Evolutionary conservation across 2,329 filamentous ascomycete species (phyloP).

Genomic region (Aspergillus amoenus): DNA sequence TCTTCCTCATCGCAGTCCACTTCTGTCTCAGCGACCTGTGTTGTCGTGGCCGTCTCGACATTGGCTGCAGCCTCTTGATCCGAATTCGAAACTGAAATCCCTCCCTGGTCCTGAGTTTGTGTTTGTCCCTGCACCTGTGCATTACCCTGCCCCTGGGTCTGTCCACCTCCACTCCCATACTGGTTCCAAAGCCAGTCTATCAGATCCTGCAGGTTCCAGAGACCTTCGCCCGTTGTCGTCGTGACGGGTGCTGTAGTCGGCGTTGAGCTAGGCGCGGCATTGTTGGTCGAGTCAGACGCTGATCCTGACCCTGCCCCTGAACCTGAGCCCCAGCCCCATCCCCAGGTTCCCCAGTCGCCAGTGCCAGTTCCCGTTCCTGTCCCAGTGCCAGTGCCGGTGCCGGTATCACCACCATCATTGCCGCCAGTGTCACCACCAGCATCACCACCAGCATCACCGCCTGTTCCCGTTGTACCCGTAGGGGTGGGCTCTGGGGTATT

Average conservation of each 20-base stretch:
- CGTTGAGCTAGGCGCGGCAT: too few relatives aligned
- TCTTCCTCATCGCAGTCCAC: background rate
- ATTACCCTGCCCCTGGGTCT: background rate
- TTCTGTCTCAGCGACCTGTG: background rate
- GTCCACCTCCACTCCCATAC: background rate
- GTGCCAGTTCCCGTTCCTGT: background rate
- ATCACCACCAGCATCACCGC: background rate
- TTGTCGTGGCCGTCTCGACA: background rate
- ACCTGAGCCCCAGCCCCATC: background rate
- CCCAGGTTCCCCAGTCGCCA: background rate
- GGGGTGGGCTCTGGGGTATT: background rate
- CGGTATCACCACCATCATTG: too few relatives aligned
- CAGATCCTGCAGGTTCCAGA: constrained; percentile 5
- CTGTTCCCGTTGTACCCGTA: background rate
- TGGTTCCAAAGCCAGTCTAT: constrained; percentile 3
- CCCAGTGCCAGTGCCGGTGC: background rate
- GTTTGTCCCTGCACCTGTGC: background rate
- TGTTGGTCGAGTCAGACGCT: too few relatives aligned
- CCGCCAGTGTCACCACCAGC: too few relatives aligned
- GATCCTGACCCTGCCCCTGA: too few relatives aligned
- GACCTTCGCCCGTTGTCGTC: background rate
- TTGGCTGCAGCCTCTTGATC: background rate
- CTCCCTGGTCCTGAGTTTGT: background rate
- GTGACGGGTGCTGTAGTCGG: background rate
- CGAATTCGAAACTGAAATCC: background rate